A percentile compares a stretch with the other conserved stretches of the same genome.
phyloP scores from a whole-genome alignment of 2,329 filamentous ascomycete genomes.

The Aspergillus brunneoviolaceus region DNA sequence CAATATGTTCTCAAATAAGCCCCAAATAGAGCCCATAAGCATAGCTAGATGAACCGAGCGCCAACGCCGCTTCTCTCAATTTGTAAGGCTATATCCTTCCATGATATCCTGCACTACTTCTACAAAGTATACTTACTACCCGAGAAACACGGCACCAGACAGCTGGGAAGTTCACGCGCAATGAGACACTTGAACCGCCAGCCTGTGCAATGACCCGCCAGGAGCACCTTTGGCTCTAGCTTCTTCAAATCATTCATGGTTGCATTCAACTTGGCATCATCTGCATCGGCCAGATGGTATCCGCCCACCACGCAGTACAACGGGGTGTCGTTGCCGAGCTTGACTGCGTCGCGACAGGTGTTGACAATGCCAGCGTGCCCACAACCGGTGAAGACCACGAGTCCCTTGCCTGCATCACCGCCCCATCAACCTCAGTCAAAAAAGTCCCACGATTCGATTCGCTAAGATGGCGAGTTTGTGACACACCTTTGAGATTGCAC shows the following conservation, averaged over 20 bases:
- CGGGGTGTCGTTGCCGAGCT: constrained; percentile 1
- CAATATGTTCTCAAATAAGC: no score
- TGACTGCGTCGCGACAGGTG: constrained; percentile 6
- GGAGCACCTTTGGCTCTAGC: constrained; percentile 2
- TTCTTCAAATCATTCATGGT: constrained; percentile 9
- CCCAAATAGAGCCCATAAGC: no score
- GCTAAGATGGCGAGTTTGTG: no score
- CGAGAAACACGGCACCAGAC: constrained; percentile 13
- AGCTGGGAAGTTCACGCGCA: constrained; percentile 4
- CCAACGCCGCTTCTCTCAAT: no score
- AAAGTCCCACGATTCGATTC: no score
- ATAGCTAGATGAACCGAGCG: no score
- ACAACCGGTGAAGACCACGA: constrained; percentile 9
- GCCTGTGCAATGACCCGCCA: constrained; percentile 11
- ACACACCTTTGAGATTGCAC: constrained; percentile 13
- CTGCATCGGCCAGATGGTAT: constrained; percentile 10
- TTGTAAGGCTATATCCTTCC: no score
- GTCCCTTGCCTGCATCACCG: not conserved
- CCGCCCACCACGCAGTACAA: constrained; percentile 10
- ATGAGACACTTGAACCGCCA: constrained; percentile 12
- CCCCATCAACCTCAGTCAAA: no score
- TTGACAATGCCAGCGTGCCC: constrained; percentile 9
- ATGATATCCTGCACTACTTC: no score
- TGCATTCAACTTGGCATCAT: constrained; percentile 2
- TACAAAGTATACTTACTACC: constrained; percentile 9